Conservation (phyloP, 371 early-diverging fungal genomes). For the Syncephalastrum sp. region DNA sequence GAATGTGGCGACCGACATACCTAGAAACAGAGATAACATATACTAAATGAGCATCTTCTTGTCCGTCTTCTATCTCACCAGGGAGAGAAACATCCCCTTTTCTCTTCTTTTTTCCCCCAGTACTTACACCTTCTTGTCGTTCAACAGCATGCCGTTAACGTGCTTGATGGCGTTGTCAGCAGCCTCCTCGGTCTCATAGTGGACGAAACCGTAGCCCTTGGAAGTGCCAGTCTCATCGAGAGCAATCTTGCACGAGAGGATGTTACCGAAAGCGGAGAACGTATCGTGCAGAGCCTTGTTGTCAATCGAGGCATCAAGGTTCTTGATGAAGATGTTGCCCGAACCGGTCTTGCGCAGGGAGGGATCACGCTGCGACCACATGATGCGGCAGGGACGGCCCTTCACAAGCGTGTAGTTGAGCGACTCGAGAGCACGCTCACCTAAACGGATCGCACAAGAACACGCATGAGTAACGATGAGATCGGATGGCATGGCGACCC, state of each 20-base stretch:
- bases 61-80: not conserved
- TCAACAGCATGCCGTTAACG: conserved; percentile 98
- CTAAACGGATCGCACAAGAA: conserved; percentile 29
- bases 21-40: conserved; percentile 13
- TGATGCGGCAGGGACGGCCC: conserved; percentile 95
- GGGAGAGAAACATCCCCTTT: too few species aligned
- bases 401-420: conserved; percentile 95
- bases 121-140: conserved; percentile 88
- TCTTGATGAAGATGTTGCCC: conserved; percentile 99
- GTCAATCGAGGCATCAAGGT: conserved; percentile 95
- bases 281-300: conserved; percentile 99
- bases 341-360: conserved; percentile 89
- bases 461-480: conserved; percentile 10
- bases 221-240: conserved; percentile 81
- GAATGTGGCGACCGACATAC: conserved; percentile 89
- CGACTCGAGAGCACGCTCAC: conserved; percentile 90
- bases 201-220: conserved; percentile 98
- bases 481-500: conserved; percentile 12
- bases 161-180: conserved; percentile 97
- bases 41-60: not conserved
- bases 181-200: conserved; percentile 95
- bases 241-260: conserved; percentile 98
- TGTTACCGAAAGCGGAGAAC: conserved; percentile 98
- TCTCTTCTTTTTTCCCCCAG: too few species aligned
- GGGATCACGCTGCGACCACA: conserved; percentile 99